Evolutionary conservation across 2,329 filamentous ascomycete genomes (phyloP).

Genomic region (Xylariaceae sp.): DNA sequence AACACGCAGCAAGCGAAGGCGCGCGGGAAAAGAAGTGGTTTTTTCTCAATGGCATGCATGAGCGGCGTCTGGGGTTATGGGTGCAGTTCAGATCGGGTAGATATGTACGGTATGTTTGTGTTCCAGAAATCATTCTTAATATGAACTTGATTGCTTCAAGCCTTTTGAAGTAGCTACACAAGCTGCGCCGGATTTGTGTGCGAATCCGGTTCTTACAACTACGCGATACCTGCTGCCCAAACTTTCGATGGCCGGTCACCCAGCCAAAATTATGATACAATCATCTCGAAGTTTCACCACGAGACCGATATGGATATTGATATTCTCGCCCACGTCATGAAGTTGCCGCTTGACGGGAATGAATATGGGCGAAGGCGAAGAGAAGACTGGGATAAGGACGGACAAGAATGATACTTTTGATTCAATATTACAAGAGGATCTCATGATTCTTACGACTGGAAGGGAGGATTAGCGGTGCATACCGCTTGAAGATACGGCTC

Average conservation of each 20-base stretch:
- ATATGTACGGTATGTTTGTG: slow-evolving; percentile 28
- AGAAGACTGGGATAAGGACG: too few species aligned
- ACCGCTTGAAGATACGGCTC: too few species aligned
- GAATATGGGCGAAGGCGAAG: too few species aligned
- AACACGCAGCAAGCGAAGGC: slow-evolving; percentile 9
- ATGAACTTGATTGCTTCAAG: neutral
- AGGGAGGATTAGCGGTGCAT: too few species aligned
- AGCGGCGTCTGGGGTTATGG: slow-evolving; percentile 29
- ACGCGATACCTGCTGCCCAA: neutral
- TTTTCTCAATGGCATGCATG: slow-evolving; percentile 27
- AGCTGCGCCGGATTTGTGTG: neutral
- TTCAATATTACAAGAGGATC: too few species aligned
- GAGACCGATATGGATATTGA: neutral
- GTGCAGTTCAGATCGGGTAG: slow-evolving; percentile 25
- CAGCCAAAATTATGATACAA: neutral
- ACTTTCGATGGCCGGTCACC: neutral
- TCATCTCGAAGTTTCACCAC: neutral
- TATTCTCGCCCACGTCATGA: too few species aligned
- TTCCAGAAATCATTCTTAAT: slow-evolving; percentile 16
- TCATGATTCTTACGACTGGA: too few species aligned
- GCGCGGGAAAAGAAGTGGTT: slow-evolving; percentile 16
- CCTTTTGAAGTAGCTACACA: neutral
- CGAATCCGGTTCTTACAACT: neutral
- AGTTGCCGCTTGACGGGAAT: too few species aligned
- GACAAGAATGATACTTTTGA: too few species aligned